Percentiles rank a stretch among this genome's conserved stretches.
phyloP scores from a whole-genome alignment of 257 asterid genomes.

The Scutellaria galericulata region DNA sequence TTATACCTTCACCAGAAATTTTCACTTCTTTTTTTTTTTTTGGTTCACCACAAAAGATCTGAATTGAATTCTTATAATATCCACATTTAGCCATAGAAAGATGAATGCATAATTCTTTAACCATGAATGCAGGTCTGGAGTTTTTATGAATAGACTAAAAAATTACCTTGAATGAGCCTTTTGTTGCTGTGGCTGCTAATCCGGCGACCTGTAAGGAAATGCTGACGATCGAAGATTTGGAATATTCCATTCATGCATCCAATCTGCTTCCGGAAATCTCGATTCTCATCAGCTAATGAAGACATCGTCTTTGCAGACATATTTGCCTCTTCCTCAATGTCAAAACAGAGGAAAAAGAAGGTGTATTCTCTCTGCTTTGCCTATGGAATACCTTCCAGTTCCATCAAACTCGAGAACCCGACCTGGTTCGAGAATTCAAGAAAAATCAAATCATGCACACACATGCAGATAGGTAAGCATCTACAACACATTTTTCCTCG shows the following conservation, averaged over 20 bases:
- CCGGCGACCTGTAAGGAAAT: conserved; percentile 65
- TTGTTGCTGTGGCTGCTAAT: conserved; percentile 54
- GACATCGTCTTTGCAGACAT: conserved; percentile 63
- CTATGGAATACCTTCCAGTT: conserved; percentile 25
- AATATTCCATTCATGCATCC: conserved; percentile 98
- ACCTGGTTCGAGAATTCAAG: conserved; percentile 43
- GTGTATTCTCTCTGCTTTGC: conserved; percentile 16
- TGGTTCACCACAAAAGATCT: conserved; percentile 5
- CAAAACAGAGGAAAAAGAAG: conserved; percentile 26
- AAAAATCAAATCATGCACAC: conserved; percentile 23
- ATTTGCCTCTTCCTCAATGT: conserved; percentile 30
- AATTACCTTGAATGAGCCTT: conserved; percentile 71
- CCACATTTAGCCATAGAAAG: conserved; percentile 10
- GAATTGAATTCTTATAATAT: not conserved
- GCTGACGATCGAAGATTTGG: conserved; percentile 80
- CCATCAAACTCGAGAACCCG: conserved; percentile 19
- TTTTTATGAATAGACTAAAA: conserved; percentile 6
- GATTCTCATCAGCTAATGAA: conserved; percentile 53
- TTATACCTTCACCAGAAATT: not conserved
- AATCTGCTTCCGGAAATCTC: conserved; percentile 72
- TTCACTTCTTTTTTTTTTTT: not conserved
- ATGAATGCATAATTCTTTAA: conserved; percentile 13
- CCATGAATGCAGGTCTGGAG: conserved; percentile 24
- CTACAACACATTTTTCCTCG: conserved; percentile 16
- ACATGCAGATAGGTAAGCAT: conserved; percentile 39